Evolutionary conservation across 1,139 yeast species (phyloP).

Genomic region (Nadsonia commutata): DNA sequence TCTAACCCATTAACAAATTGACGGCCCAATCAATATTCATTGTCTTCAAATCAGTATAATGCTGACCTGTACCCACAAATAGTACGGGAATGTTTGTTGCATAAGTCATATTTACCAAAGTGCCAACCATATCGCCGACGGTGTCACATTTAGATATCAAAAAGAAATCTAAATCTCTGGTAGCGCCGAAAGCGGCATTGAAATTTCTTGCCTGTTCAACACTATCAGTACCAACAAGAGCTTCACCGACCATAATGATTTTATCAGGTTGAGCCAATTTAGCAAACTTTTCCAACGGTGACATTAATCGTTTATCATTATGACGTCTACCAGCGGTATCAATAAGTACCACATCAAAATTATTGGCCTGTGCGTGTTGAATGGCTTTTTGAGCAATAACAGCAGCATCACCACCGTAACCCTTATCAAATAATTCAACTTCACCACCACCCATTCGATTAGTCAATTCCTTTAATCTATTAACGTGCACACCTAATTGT

Average conservation of each 20-base stretch:
- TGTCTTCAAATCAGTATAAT: constrained; percentile 89
- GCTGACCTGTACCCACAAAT: constrained; percentile 95
- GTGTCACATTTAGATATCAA: constrained; percentile 93
- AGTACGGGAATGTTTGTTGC: constrained; percentile 91
- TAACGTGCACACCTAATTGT: constrained; percentile 86
- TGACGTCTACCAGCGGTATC: constrained; percentile 98
- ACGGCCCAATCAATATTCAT: constrained; percentile 90
- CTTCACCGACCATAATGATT: constrained; percentile 97
- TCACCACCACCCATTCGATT: constrained; percentile 36
- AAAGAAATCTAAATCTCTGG: constrained; percentile 73
- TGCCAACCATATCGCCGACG: constrained; percentile 91
- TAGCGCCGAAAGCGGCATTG: constrained; percentile 83
- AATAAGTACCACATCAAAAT: constrained; percentile 76
- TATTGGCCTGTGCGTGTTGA: constrained; percentile 48
- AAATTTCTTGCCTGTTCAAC: constrained; percentile 91
- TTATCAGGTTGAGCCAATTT: constrained; percentile 92
- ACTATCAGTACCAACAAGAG: constrained; percentile 92
- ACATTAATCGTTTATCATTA: constrained; percentile 89
- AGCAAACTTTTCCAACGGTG: constrained; percentile 88
- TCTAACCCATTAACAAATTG: constrained; percentile 52
- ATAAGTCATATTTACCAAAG: constrained; percentile 95
- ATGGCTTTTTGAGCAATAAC: constrained; percentile 92
- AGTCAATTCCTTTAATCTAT: constrained; percentile 54
- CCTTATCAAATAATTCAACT: constrained; percentile 81
- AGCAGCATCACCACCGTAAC: constrained; percentile 95